These are phyloP conservation scores for Pyrus pyrifolia DNA, from an alignment of 306 rosid species.

Conservation along the genomic window DNA sequence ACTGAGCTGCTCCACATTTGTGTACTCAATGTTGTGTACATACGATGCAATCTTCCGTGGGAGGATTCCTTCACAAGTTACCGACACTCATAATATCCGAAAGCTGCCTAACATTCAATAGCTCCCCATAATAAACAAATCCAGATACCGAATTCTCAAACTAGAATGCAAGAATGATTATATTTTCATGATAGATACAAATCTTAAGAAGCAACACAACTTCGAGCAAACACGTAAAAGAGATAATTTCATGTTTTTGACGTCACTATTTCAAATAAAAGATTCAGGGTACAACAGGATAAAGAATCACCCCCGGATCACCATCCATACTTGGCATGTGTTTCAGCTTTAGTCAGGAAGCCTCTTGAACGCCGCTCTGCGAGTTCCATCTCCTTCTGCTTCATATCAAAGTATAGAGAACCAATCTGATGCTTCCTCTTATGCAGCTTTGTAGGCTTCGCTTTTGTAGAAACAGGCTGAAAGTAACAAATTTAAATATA, in stretches of 20 bases:
- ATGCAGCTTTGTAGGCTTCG: constrained; percentile 82
- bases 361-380: constrained; percentile 81
- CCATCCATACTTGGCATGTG: constrained; percentile 98
- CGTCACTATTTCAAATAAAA: background rate
- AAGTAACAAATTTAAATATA: background rate
- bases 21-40: background rate
- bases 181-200: background rate
- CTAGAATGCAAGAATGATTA: background rate
- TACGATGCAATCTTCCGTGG: too few species aligned
- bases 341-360: constrained; percentile 89
- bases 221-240: too few species aligned
- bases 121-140: background rate
- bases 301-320: constrained; percentile 30
- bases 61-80: too few species aligned
- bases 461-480: constrained; percentile 70
- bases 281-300: background rate
- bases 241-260: too few species aligned
- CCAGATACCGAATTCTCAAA: background rate
- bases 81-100: too few species aligned
- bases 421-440: constrained; percentile 97
- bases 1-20: constrained; percentile 39
- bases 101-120: background rate
- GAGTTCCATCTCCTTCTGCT: constrained; percentile 79
- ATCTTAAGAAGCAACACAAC: background rate
- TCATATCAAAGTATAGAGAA: constrained; percentile 75